phyloP scores from a whole-genome alignment of 192 early-diverging fungal genomes.

The Kappamyces sp. region DNA sequence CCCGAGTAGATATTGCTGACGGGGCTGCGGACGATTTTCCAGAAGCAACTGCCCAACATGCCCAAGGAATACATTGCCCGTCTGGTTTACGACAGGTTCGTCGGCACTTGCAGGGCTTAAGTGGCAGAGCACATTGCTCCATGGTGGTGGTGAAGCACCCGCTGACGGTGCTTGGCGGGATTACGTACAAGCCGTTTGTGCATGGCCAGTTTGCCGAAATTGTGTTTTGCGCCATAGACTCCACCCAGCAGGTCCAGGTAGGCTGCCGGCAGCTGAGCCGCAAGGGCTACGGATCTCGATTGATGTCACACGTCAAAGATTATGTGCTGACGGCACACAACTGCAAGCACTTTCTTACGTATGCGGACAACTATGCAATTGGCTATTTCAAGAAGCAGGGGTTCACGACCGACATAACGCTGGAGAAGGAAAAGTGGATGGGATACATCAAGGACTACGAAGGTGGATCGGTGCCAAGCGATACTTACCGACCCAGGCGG shows the following conservation, averaged over 20 bases:
- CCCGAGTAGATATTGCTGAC: slow-evolving; percentile 62
- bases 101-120: not conserved
- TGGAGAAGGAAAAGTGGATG: slow-evolving; percentile 90
- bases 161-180: slow-evolving; percentile 83
- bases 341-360: slow-evolving; percentile 87
- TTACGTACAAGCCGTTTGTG: slow-evolving; percentile 89
- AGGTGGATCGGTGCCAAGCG: slow-evolving; percentile 31
- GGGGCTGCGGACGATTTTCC: slow-evolving; percentile 92
- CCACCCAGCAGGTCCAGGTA: slow-evolving; percentile 87
- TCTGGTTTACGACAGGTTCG: slow-evolving; percentile 84
- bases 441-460: slow-evolving; percentile 99
- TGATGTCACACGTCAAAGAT: slow-evolving; percentile 97
- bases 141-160: slow-evolving; percentile 69
- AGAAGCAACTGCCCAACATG: slow-evolving; percentile 98
- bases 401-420: slow-evolving; percentile 93
- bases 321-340: slow-evolving; percentile 69
- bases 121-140: slow-evolving; percentile 69
- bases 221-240: slow-evolving; percentile 93
- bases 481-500: slow-evolving; percentile 30
- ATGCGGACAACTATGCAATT: slow-evolving; percentile 98
- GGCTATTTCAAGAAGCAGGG: slow-evolving; percentile 99
- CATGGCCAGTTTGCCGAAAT: slow-evolving; percentile 92
- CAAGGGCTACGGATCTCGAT: slow-evolving; percentile 89
- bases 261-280: slow-evolving; percentile 1
- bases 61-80: slow-evolving; percentile 96